Evolutionary conservation across 495 filamentous ascomycete genomes (phyloP).

Genomic region (Podospora tetraspora): DNA sequence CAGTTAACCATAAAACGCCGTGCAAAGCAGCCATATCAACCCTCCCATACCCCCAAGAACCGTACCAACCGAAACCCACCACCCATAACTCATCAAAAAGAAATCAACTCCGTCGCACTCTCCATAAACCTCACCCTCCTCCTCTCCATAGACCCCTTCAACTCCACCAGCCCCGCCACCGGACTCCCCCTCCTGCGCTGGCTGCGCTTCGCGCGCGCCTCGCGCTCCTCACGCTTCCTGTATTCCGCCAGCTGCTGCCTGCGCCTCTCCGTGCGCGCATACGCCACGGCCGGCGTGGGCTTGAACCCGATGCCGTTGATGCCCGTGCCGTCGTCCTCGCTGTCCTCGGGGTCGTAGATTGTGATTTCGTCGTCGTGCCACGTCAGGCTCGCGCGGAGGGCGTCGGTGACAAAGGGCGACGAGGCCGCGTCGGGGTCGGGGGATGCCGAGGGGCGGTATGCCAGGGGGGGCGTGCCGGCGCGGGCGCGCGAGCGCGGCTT

Average conservation of each 20-base stretch:
- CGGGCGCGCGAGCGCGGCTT: conserved; percentile 39
- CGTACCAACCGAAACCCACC: neutral
- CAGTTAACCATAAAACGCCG: neutral
- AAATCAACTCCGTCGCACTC: conserved; percentile 17
- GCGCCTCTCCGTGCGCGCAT: conserved; percentile 66
- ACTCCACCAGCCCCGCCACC: conserved; percentile 12
- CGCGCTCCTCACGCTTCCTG: conserved; percentile 71
- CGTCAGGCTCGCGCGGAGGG: conserved; percentile 54
- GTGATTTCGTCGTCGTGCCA: conserved; percentile 86
- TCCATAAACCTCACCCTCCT: conserved; percentile 34
- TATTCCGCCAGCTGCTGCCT: conserved; percentile 82
- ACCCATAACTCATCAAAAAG: conserved; percentile 3
- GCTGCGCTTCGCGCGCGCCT: conserved; percentile 70
- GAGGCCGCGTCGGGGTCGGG: conserved; percentile 15
- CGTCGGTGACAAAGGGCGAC: conserved; percentile 40
- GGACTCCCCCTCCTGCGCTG: conserved; percentile 51
- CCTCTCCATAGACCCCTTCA: conserved; percentile 22
- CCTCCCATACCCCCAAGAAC: neutral
- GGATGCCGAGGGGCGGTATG: conserved; percentile 12
- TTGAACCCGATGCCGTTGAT: conserved; percentile 90
- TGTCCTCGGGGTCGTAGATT: conserved; percentile 67
- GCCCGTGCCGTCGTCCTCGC: conserved; percentile 70
- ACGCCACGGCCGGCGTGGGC: conserved; percentile 78
- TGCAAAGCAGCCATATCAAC: neutral
- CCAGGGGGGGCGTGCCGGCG: conserved; percentile 40